These are phyloP conservation scores for Marsdenia floribunda DNA, from an alignment of 257 asterid genomes.

Conservation along the genomic window DNA sequence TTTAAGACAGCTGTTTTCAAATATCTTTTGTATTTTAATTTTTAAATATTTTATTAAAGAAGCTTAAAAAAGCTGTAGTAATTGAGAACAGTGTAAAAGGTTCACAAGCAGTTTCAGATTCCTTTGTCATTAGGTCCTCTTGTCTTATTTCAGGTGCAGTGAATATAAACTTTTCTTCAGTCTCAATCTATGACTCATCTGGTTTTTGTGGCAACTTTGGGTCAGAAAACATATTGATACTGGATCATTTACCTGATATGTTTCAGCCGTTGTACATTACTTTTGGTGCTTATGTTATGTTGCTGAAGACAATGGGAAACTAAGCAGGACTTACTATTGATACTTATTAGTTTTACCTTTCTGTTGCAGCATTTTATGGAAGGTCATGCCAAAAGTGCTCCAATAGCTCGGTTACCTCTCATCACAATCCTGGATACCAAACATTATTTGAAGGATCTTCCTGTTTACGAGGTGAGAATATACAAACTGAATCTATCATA, in stretches of 20 bases:
- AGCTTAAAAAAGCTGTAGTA: neutral
- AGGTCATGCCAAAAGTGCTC: conserved; percentile 96
- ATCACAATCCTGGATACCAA: conserved; percentile 70
- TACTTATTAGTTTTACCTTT: conserved; percentile 5
- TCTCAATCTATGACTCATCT: neutral
- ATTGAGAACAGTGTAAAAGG: neutral
- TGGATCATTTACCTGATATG: neutral
- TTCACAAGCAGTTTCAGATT: neutral
- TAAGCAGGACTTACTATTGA: neutral
- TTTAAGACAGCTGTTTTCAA: no score
- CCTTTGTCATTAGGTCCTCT: neutral
- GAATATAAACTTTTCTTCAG: neutral
- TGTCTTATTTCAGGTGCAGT: neutral
- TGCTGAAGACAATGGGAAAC: conserved; percentile 1
- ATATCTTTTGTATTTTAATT: no score
- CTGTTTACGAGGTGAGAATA: conserved; percentile 79
- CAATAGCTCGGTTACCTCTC: conserved; percentile 92
- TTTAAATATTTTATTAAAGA: neutral
- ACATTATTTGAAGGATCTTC: conserved; percentile 64
- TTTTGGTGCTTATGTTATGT: neutral
- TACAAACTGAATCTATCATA: conserved; percentile 7
- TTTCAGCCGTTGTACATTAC: neutral
- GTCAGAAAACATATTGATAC: neutral
- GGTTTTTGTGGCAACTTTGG: neutral
- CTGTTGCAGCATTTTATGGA: conserved; percentile 96